Percentiles rank a stretch among this genome's conserved stretches.
These are phyloP conservation scores for Avena eriantha DNA, from an alignment of 176 grass and related monocot genomes.

Conservation along the genomic window DNA sequence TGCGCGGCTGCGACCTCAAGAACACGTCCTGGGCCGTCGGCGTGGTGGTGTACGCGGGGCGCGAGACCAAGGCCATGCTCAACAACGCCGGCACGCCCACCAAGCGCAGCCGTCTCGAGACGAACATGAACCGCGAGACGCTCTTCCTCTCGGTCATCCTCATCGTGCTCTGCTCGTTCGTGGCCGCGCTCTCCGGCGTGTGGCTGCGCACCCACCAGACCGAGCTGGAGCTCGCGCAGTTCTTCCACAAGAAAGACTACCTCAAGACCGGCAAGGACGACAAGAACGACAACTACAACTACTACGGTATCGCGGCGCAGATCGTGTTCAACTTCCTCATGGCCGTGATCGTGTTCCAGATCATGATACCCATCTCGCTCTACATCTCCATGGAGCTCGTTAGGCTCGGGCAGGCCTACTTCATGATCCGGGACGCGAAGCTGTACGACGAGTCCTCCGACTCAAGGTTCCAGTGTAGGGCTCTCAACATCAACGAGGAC, in stretches of 20 bases:
- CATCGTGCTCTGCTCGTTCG: conserved; percentile 58
- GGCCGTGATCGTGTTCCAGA: conserved; percentile 97
- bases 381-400: conserved; percentile 97
- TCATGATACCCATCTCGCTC: conserved; percentile 96
- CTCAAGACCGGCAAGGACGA: conserved; percentile 7
- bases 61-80: conserved; percentile 83
- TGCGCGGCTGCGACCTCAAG: conserved; percentile 94
- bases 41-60: conserved; percentile 83
- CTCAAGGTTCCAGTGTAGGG: conserved; percentile 81
- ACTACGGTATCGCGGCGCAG: conserved; percentile 78
- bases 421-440: conserved; percentile 77
- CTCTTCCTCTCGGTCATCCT: conserved; percentile 73
- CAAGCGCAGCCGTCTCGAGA: conserved; percentile 83
- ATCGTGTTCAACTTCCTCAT: conserved; percentile 83
- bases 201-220: conserved; percentile 62
- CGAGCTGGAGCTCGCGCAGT: conserved; percentile 64
- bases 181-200: conserved; percentile 61
- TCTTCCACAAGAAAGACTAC: conserved; percentile 85
- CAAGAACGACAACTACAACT: conserved; percentile 61
- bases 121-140: conserved; percentile 84
- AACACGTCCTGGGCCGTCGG: conserved; percentile 82
- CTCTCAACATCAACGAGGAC: conserved; percentile 97
- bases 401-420: conserved; percentile 88
- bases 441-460: conserved; percentile 68
- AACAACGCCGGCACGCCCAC: conserved; percentile 76